Conservation (phyloP, 1,284 basidiomycete genomes). For the Pseudozyma hubeiensis region DNA sequence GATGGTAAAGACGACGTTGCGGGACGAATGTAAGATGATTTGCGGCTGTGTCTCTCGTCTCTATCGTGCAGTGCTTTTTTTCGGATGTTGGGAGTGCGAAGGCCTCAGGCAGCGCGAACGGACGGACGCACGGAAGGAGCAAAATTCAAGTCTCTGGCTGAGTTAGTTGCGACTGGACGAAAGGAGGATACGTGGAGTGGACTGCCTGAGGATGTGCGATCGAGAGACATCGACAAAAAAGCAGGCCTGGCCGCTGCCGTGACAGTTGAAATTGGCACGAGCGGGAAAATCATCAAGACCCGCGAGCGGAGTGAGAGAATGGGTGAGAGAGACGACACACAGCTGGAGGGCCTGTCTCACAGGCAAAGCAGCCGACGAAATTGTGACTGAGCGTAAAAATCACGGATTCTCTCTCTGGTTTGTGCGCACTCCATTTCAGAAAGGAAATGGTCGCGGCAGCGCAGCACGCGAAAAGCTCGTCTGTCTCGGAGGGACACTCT, state of each 20-base stretch:
- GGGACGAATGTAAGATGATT: conserved; percentile 1
- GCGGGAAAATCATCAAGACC: too few relatives aligned
- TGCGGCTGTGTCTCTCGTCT: conserved; percentile 14
- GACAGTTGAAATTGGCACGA: background rate
- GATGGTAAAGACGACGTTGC: conserved; percentile 17
- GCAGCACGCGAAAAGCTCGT: too few relatives aligned
- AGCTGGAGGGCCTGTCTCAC: too few relatives aligned
- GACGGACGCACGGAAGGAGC: background rate
- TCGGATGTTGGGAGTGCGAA: conserved; percentile 6
- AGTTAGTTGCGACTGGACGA: background rate
- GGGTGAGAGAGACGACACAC: too few relatives aligned
- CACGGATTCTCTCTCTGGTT: too few relatives aligned
- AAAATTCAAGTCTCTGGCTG: conserved; percentile 4
- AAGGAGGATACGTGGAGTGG: conserved; percentile 8
- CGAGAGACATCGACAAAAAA: background rate
- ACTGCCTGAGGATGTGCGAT: conserved; percentile 8
- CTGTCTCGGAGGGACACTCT: too few relatives aligned
- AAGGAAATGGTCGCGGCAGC: too few relatives aligned
- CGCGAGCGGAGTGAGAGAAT: too few relatives aligned
- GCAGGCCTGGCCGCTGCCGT: conserved; percentile 13
- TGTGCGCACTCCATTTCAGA: too few relatives aligned
- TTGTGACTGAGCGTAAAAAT: too few relatives aligned
- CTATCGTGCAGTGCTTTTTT: background rate
- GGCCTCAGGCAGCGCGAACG: background rate
- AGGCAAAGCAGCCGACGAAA: too few relatives aligned